Evolutionary conservation across 805 yeast species (phyloP).

Genomic region (Yamadazyma akitaensis): DNA sequence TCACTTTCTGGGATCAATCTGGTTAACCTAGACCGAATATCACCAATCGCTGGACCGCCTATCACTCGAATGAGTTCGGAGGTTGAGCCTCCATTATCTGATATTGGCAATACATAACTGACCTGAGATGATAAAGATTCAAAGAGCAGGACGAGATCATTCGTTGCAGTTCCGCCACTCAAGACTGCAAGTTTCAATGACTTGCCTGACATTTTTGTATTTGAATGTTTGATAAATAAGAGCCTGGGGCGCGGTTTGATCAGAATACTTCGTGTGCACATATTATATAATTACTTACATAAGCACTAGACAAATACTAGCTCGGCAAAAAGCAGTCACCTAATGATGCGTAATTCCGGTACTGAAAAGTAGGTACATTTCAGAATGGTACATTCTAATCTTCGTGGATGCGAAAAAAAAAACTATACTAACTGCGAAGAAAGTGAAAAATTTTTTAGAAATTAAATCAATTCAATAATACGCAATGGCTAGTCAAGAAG

Average conservation of each 20-base stretch:
- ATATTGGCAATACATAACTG: constrained; percentile 73
- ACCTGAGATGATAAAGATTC: constrained; percentile 23
- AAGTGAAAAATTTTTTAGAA: constrained; percentile 16
- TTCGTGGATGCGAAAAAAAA: constrained; percentile 5
- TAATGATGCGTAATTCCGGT: constrained; percentile 35
- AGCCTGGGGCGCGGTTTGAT: not conserved
- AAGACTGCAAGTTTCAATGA: constrained; percentile 33
- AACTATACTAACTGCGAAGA: not conserved
- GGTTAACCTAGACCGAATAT: constrained; percentile 76
- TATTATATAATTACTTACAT: not conserved
- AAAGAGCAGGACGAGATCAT: constrained; percentile 52
- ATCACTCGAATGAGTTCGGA: constrained; percentile 80
- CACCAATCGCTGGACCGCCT: constrained; percentile 97
- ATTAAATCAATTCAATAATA: not conserved
- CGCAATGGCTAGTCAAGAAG: constrained; percentile 82
- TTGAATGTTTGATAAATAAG: not conserved
- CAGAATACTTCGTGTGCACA: not conserved
- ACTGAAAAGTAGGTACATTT: constrained; percentile 24
- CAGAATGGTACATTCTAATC: constrained; percentile 15
- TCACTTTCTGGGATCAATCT: constrained; percentile 60
- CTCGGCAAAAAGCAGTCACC: constrained; percentile 41
- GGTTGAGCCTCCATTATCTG: constrained; percentile 95
- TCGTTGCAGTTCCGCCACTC: constrained; percentile 90
- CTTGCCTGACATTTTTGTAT: not conserved
- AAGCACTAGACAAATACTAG: not conserved